phyloP scores from a whole-genome alignment of 2,329 filamentous ascomycete species.

The Alternaria triticina region DNA sequence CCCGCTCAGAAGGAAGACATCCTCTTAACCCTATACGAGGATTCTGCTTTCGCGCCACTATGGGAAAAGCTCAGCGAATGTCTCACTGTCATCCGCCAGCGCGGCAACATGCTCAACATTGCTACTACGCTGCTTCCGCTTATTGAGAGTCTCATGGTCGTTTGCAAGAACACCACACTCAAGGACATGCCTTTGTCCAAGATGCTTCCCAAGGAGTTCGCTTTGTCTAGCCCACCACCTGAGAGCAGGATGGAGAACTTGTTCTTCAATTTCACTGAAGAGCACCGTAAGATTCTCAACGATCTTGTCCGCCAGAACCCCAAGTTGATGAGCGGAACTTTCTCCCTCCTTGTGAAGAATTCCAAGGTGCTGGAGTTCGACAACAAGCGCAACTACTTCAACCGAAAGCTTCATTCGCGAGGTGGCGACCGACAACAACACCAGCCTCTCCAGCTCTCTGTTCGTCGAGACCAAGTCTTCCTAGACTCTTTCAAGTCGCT shows the following conservation, averaged over 20 bases:
- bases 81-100: constrained; percentile 83
- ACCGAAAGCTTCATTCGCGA: constrained; percentile 83
- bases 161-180: constrained; percentile 95
- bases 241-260: constrained; percentile 84
- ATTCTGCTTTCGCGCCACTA: constrained; percentile 84
- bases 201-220: constrained; percentile 66
- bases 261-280: constrained; percentile 97
- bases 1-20: constrained; percentile 80
- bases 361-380: constrained; percentile 99
- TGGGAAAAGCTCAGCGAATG: constrained; percentile 94
- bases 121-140: constrained; percentile 93
- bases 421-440: constrained; percentile 70
- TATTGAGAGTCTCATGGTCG: constrained; percentile 97
- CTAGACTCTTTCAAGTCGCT: constrained; percentile 98
- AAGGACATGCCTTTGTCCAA: constrained; percentile 65
- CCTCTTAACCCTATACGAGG: constrained; percentile 86
- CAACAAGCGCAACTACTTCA: constrained; percentile 99
- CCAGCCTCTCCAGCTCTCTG: constrained; percentile 81
- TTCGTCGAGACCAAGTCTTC: constrained; percentile 95
- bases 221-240: constrained; percentile 76
- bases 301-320: constrained; percentile 97
- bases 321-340: constrained; percentile 97
- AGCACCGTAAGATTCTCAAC: constrained; percentile 96
- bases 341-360: constrained; percentile 95
- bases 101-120: constrained; percentile 95